phyloP scores from a whole-genome alignment of 768 basidiomycete species.

The Xanthoconium stramineum region DNA sequence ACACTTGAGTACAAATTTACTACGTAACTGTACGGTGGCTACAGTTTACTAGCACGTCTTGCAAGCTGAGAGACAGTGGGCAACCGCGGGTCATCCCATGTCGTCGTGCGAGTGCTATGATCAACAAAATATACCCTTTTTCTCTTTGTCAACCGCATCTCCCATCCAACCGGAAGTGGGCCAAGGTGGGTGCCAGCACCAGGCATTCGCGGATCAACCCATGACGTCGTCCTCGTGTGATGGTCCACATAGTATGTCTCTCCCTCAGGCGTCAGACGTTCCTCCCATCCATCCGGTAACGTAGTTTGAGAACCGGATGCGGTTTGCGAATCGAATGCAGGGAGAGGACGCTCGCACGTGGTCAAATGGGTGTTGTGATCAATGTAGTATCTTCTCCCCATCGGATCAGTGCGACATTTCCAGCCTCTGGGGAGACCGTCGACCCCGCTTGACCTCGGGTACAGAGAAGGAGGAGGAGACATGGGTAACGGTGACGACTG shows the following conservation, averaged over 20 bases:
- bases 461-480: too few relatives aligned
- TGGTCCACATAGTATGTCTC: slow-evolving; percentile 71
- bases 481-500: too few relatives aligned
- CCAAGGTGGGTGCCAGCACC: slow-evolving; percentile 56
- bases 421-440: background rate
- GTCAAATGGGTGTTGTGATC: background rate
- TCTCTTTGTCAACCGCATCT: slow-evolving; percentile 84
- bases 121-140: slow-evolving; percentile 90
- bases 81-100: slow-evolving; percentile 87
- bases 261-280: slow-evolving; percentile 84
- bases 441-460: too few relatives aligned
- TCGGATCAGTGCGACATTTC: background rate
- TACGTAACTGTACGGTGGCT: too few relatives aligned
- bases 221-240: slow-evolving; percentile 79
- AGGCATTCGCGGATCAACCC: slow-evolving; percentile 76
- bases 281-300: slow-evolving; percentile 87
- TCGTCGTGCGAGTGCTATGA: slow-evolving; percentile 83
- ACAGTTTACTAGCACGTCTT: too few relatives aligned
- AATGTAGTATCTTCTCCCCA: background rate
- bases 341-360: too few relatives aligned
- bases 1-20: too few relatives aligned
- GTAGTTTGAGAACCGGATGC: slow-evolving; percentile 15
- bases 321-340: too few relatives aligned
- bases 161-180: slow-evolving; percentile 86
- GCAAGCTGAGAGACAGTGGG: too few relatives aligned